Percentiles rank a stretch among this genome's conserved stretches.
Evolutionary conservation across 768 basidiomycete species (phyloP).

Genomic region (Lentinus tigrinus): DNA sequence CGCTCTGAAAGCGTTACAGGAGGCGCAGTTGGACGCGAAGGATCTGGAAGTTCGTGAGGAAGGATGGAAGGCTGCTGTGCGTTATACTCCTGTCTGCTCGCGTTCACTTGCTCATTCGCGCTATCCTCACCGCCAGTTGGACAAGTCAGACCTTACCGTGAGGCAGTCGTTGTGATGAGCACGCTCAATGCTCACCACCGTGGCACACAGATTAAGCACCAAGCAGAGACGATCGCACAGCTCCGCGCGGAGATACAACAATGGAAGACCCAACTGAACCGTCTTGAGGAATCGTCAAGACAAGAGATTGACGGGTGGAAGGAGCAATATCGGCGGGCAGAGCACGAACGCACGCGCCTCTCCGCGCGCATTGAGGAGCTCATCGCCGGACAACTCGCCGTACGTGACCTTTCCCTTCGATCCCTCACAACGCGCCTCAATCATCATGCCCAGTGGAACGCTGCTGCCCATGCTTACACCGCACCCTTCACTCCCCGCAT

Average conservation of each 20-base stretch:
- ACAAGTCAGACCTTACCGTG: conserved; percentile 59
- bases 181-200: background rate
- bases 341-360: conserved; percentile 62
- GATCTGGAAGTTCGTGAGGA: conserved; percentile 46
- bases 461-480: conserved; percentile 19
- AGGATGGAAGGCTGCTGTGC: conserved; percentile 47
- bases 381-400: conserved; percentile 39
- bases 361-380: conserved; percentile 60
- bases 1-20: conserved; percentile 45
- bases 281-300: conserved; percentile 45
- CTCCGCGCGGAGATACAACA: conserved; percentile 64
- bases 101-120: conserved; percentile 1
- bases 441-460: conserved; percentile 19
- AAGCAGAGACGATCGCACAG: conserved; percentile 58
- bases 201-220: conserved; percentile 50
- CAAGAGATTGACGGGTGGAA: conserved; percentile 70
- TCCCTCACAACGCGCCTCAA: background rate
- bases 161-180: conserved; percentile 13
- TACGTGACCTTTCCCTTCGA: conserved; percentile 22
- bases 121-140: conserved; percentile 36
- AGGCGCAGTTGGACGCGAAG: conserved; percentile 43
- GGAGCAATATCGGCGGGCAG: conserved; percentile 73
- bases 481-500: conserved; percentile 6
- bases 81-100: conserved; percentile 22
- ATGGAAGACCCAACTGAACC: conserved; percentile 67